Percentiles rank a stretch among this genome's conserved stretches.
These are phyloP conservation scores for Rhododendron griersonianum DNA, from an alignment of 148 eudicot genomes.

Conservation along the genomic window DNA sequence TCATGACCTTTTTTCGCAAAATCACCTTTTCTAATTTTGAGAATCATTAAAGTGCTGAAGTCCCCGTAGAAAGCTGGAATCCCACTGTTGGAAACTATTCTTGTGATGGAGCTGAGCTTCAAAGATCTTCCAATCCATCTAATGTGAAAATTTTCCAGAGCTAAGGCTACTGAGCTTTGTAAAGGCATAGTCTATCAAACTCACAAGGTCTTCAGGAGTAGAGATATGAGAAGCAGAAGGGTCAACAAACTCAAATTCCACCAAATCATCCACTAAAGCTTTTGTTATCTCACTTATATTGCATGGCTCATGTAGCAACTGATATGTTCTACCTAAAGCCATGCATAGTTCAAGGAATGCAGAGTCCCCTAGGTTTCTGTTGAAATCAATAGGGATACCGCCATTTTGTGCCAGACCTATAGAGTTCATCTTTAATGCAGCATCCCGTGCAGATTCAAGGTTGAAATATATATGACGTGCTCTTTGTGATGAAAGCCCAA, in stretches of 20 bases:
- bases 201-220: constrained; percentile 42
- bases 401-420: constrained; percentile 24
- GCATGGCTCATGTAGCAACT: constrained; percentile 34
- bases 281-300: constrained; percentile 9
- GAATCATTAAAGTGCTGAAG: background rate
- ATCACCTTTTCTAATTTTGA: background rate
- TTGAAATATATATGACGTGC: constrained; percentile 42
- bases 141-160: background rate
- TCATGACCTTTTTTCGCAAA: background rate
- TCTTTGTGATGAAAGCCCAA: constrained; percentile 27
- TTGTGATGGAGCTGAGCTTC: background rate
- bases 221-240: constrained; percentile 19
- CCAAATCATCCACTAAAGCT: constrained; percentile 14
- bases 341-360: constrained; percentile 43
- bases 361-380: constrained; percentile 35
- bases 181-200: constrained; percentile 37
- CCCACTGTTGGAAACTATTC: background rate
- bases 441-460: constrained; percentile 38
- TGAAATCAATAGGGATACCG: constrained; percentile 32
- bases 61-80: background rate
- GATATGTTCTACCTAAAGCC: constrained; percentile 37
- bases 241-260: constrained; percentile 15
- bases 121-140: background rate
- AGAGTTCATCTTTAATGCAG: constrained; percentile 49
- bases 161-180: constrained; percentile 12